These are phyloP conservation scores for Kalaharituber pfeilii DNA, from an alignment of 2,329 filamentous ascomycete species.

Conservation along the genomic window DNA sequence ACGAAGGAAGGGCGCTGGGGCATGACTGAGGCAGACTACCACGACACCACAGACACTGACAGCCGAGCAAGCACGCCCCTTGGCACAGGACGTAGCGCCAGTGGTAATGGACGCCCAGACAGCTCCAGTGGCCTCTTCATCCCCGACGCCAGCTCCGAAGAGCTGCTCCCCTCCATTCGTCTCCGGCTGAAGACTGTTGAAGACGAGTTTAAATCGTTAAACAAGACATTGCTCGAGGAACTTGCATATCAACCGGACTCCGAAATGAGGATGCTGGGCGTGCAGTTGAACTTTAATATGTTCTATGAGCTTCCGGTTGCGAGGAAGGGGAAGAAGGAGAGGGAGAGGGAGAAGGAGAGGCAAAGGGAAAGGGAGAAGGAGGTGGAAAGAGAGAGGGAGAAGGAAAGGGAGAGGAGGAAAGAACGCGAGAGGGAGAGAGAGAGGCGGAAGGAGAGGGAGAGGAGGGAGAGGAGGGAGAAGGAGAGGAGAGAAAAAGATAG, in stretches of 20 bases:
- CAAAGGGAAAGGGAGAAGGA: neutral
- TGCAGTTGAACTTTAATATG: conserved; percentile 99
- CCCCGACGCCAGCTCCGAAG: conserved; percentile 29
- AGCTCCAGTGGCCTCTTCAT: conserved; percentile 1
- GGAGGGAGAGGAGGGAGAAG: conserved; percentile 3
- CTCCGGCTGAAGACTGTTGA: conserved; percentile 56
- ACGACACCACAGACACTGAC: conserved; percentile 21
- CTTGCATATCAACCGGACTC: conserved; percentile 72
- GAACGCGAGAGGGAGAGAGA: neutral
- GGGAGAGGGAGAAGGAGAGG: neutral
- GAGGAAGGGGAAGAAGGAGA: conserved; percentile 23
- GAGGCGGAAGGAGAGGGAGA: neutral
- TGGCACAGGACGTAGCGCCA: neutral
- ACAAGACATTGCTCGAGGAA: conserved; percentile 74
- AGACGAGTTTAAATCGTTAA: conserved; percentile 54
- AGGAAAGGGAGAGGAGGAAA: neutral
- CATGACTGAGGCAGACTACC: conserved; percentile 34
- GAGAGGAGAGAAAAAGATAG: conserved; percentile 1
- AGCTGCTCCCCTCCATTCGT: conserved; percentile 57
- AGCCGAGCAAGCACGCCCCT: conserved; percentile 15
- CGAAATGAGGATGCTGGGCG: conserved; percentile 86
- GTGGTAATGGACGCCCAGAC: neutral
- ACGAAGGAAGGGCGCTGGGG: conserved; percentile 50
- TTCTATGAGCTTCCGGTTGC: conserved; percentile 56
- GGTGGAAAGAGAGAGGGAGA: neutral